Percentiles rank a stretch among this genome's conserved stretches.
phyloP scores from a whole-genome alignment of 2,329 filamentous ascomycete species.

The Paecilomyces variotii region DNA sequence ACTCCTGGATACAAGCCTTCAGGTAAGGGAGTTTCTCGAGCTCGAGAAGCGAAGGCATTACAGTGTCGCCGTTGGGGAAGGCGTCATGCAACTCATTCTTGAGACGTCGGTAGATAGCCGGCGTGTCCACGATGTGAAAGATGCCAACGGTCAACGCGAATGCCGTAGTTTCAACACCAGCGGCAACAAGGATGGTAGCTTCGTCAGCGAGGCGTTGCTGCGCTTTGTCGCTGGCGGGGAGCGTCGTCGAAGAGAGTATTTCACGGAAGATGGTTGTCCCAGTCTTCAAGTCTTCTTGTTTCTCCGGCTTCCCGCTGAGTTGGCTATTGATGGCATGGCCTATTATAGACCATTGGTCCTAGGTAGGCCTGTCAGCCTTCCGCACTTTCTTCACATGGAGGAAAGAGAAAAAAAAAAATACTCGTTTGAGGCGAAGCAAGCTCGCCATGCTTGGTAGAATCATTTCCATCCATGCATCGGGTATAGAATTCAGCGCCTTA shows the following conservation, averaged over 20 bases:
- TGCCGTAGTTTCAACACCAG: slow-evolving; percentile 19
- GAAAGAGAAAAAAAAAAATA: slow-evolving; percentile 1
- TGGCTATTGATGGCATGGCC: slow-evolving; percentile 4
- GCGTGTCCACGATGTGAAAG: slow-evolving; percentile 20
- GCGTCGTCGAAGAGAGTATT: slow-evolving; percentile 7
- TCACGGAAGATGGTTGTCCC: slow-evolving; percentile 18
- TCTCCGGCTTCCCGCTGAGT: background rate
- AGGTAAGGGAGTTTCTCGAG: slow-evolving; percentile 21
- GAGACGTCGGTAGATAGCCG: slow-evolving; percentile 11
- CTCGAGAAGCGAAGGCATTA: slow-evolving; percentile 5
- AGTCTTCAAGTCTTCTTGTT: slow-evolving; percentile 3
- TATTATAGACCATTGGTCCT: slow-evolving; percentile 13
- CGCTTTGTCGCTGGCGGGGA: slow-evolving; percentile 16
- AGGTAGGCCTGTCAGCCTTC: background rate
- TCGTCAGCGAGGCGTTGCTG: slow-evolving; percentile 9
- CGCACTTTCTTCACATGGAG: background rate
- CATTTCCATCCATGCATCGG: slow-evolving; percentile 6
- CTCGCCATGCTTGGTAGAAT: slow-evolving; percentile 5
- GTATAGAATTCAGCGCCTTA: slow-evolving; percentile 6
- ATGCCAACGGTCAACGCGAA: slow-evolving; percentile 15
- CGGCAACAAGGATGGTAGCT: slow-evolving; percentile 16
- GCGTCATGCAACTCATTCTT: slow-evolving; percentile 13
- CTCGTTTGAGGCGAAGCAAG: slow-evolving; percentile 6
- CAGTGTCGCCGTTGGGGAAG: slow-evolving; percentile 11
- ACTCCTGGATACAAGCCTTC: slow-evolving; percentile 10